Base-by-base conservation (phyloP, 2,329 filamentous ascomycete species). In the Phoma sp. region DNA sequence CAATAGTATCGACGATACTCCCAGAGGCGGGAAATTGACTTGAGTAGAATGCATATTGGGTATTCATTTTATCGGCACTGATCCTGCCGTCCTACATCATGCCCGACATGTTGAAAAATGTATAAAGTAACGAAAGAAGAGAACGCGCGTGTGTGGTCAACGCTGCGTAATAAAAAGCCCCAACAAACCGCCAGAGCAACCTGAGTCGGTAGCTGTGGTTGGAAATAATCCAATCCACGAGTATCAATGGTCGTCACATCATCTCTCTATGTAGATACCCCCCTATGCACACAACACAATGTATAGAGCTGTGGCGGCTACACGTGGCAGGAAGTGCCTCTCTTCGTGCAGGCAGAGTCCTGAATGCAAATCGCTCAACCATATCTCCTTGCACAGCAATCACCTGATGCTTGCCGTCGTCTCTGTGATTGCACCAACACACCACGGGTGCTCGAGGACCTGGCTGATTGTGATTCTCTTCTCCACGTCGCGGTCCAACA, bases 401-500 rank as follows among this genome's bases (percentile, higher is more conserved):
- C 35, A 46, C 22, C 40, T 36, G 35, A 55, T 11, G 25, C 36
- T 41, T 9, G 14, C 51, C 35, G 47, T 42, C 10, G 32, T 43
- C 1, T 49, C 55, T 14, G 46, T 44, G 32, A 57, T 60, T 7
- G 57, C 58, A 13, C 63, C 52, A 29, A 59, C 61, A 37, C 81
- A 90, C 95, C 95, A 99, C n/a, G 89, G 86, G 76, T 98, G 93
- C 49, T 90, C 86, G 52, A 96, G 78, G 14, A 99, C 93, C 72
- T 93, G 87, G 55, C 89, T 87, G 66, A 98, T 98, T n/a, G 88
- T 89, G 65, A 91, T 87, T 52, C 95, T 82, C 68, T 89, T 83
- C 62, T 89, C 85, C 8, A 98, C 90, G 71, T 98, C 89, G 35
- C 95, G 87, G 73, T 98, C 87, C 25, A 99, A 86, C 95, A 99